Base-by-base conservation (phyloP, 1,284 basidiomycete genomes). In the Ustilago bromivora region DNA sequence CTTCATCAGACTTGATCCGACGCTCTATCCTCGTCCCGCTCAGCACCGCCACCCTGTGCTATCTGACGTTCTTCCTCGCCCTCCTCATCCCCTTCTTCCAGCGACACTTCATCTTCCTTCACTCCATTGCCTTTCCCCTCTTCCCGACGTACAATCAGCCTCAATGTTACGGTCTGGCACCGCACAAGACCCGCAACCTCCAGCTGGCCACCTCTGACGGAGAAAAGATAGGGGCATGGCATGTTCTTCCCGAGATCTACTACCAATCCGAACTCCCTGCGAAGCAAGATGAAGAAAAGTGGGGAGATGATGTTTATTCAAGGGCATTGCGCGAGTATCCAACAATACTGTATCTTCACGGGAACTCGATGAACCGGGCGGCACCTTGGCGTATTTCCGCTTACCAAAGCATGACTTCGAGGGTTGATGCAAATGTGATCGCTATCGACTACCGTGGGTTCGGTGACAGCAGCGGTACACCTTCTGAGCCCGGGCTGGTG, bases 381-480 rank as follows among this genome's bases (percentile, higher is more conserved):
- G 88, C 90, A 7, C 80, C 87, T 0, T 89, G 89, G 58, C 92
- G 94, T 10, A 87, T 93, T 11, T 88, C 88, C 4, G 89, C 91
- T 49, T 93, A 93, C 84, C 86, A 88, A 11, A 87, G 89, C 0
- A 90, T 92, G 74, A 89, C 92, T 0, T 88, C 90, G 1, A 89
- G 91, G 1, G 87, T 94, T 0, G 88, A 88, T 23, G 90, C 89
- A 17, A 97, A 96, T 83, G 91, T 97, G 2, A 87, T 97, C 23
- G 91, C 91, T 0, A 90, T 94, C 52, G 95, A 97, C 86, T 96
- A 96, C 84, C 91, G 94, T n/a, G 96, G 96, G 0, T 98, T 93
- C 80, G 96, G 89, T 0, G 95, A 98, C 84, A 95, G 94, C 63
- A 89, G 90, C 0, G 94, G 95, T 1, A 86, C 31, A 2, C 95